phyloP scores from a whole-genome alignment of 768 basidiomycete genomes.

The Boletellus emodensis region DNA sequence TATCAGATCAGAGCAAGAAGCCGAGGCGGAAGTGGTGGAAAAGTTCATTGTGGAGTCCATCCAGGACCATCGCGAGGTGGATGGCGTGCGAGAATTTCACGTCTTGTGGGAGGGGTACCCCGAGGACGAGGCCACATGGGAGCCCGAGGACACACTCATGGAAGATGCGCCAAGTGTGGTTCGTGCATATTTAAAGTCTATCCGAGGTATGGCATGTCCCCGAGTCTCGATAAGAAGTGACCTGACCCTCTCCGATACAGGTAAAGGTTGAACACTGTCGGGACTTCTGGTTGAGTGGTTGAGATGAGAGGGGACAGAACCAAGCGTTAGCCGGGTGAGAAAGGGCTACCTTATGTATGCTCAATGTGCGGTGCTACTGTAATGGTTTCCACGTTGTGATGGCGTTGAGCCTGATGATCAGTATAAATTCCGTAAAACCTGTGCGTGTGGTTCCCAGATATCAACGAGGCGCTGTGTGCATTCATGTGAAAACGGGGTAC shows the following conservation, averaged over 20 bases:
- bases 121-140: slow-evolving; percentile 54
- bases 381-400: slow-evolving; percentile 5
- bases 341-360: slow-evolving; percentile 10
- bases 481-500: not conserved
- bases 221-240: not conserved
- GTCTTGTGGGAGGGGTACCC: slow-evolving; percentile 58
- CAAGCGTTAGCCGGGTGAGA: slow-evolving; percentile 5
- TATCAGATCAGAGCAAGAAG: slow-evolving; percentile 36
- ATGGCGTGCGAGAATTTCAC: slow-evolving; percentile 39
- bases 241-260: slow-evolving; percentile 3
- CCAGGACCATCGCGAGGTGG: slow-evolving; percentile 32
- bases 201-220: slow-evolving; percentile 7
- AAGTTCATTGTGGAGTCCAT: slow-evolving; percentile 42
- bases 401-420: slow-evolving; percentile 1
- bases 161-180: slow-evolving; percentile 49
- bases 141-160: slow-evolving; percentile 42
- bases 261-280: not conserved
- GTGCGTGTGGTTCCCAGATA: not conserved
- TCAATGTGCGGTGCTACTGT: slow-evolving; percentile 1
- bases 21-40: slow-evolving; percentile 34
- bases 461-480: not conserved
- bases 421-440: too few relatives aligned
- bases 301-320: not conserved
- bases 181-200: slow-evolving; percentile 34
- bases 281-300: not conserved